phyloP scores from a whole-genome alignment of 2,329 filamentous ascomycete species.

The Plenodomus tracheiphilus region DNA sequence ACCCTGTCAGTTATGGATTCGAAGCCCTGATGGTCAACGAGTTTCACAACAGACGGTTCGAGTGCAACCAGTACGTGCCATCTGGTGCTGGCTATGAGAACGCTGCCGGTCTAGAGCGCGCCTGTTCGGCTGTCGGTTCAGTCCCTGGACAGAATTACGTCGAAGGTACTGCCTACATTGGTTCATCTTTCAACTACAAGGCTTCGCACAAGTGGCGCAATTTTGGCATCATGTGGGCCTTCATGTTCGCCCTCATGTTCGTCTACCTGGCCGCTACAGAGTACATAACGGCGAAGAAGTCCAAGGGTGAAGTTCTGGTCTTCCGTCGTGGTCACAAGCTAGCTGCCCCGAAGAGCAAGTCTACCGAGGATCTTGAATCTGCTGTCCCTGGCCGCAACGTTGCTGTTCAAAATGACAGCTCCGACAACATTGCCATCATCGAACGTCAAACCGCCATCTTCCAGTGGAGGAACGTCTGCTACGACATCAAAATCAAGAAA shows the following conservation, averaged over 20 bases:
- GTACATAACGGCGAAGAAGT: constrained; percentile 53
- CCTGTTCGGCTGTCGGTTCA: constrained; percentile 50
- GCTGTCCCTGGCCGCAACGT: constrained; percentile 34
- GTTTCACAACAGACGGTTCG: constrained; percentile 67
- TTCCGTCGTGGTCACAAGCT: constrained; percentile 54
- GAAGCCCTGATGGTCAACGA: constrained; percentile 84
- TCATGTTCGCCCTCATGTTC: constrained; percentile 49
- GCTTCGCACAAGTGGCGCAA: constrained; percentile 52
- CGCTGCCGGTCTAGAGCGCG: constrained; percentile 32
- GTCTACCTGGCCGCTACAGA: constrained; percentile 52
- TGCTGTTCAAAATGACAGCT: constrained; percentile 42
- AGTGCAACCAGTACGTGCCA: constrained; percentile 52
- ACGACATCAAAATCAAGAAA: constrained; percentile 76
- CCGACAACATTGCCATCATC: constrained; percentile 52
- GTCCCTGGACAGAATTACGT: constrained; percentile 44
- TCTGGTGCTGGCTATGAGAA: constrained; percentile 44
- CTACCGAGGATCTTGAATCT: constrained; percentile 47
- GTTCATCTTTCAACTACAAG: constrained; percentile 38
- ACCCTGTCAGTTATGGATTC: constrained; percentile 79
- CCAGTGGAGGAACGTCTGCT: constrained; percentile 84
- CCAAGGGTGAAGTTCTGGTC: constrained; percentile 56
- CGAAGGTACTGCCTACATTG: constrained; percentile 45
- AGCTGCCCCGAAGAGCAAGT: constrained; percentile 50
- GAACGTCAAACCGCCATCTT: constrained; percentile 74
- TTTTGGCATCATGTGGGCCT: constrained; percentile 51